Percentiles rank a stretch among this genome's conserved stretches.
These are phyloP conservation scores for Excoecaria cochinchinensis DNA, from an alignment of 345 rosid genomes.

Conservation along the genomic window DNA sequence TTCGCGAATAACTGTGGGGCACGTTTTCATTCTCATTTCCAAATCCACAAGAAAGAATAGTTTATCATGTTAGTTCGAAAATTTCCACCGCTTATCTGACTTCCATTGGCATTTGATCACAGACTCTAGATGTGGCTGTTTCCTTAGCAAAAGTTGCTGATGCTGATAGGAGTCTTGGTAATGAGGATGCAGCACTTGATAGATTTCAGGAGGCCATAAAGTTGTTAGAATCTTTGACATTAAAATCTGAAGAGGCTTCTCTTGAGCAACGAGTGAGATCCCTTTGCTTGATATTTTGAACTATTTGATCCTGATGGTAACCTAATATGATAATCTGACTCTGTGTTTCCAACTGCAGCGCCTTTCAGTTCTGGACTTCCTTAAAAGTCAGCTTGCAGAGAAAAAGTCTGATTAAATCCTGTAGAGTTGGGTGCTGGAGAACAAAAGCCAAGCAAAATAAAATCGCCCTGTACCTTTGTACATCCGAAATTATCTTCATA, in stretches of 20 bases:
- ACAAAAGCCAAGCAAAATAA: not conserved
- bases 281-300: conserved; percentile 4
- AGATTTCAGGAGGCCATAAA: conserved; percentile 83
- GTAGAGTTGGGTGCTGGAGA: not conserved
- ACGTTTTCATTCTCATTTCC: not conserved
- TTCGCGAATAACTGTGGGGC: not conserved
- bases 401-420: conserved; percentile 36
- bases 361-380: conserved; percentile 71
- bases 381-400: conserved; percentile 64
- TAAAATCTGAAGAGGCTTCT: conserved; percentile 63
- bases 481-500: not conserved
- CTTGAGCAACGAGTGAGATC: conserved; percentile 74
- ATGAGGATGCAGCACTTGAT: conserved; percentile 57
- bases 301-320: conserved; percentile 1
- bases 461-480: conserved; percentile 13
- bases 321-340: conserved; percentile 1
- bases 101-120: not conserved
- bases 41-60: not conserved
- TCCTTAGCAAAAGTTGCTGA: conserved; percentile 97
- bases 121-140: conserved; percentile 78
- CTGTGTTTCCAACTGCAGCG: conserved; percentile 48
- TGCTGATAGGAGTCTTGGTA: conserved; percentile 68
- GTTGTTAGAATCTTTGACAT: conserved; percentile 61
- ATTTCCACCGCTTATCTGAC: not conserved
- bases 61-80: not conserved